Conservation (phyloP, 371 early-diverging fungal species). For the Syncephalastrum contaminatum region DNA sequence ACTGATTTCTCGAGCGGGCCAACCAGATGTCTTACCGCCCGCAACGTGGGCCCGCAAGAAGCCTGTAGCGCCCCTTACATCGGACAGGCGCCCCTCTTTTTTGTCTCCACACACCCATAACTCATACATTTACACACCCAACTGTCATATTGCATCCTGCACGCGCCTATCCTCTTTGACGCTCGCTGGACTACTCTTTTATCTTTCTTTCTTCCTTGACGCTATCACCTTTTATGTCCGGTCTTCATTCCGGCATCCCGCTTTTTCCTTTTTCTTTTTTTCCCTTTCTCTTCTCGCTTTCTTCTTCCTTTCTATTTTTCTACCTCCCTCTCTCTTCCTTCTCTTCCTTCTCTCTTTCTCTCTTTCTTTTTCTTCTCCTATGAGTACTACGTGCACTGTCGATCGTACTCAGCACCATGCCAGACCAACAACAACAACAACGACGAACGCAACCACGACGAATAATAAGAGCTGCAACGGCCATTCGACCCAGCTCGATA, state of each 20-base stretch:
- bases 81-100: constrained; percentile 2
- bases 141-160: not conserved
- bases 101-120: not conserved
- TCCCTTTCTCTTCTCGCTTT: constrained; percentile 6
- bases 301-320: constrained; percentile 8
- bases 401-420: not conserved
- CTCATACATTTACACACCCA: too few species aligned
- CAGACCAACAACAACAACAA: not conserved
- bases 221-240: too few species aligned
- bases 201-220: not conserved
- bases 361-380: constrained; percentile 5
- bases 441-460: not conserved
- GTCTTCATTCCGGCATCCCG: too few species aligned
- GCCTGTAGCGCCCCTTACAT: constrained; percentile 3
- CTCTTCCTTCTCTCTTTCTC: constrained; percentile 11
- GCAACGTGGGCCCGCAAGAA: too few species aligned
- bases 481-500: constrained; percentile 17
- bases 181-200: not conserved
- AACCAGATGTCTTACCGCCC: too few species aligned
- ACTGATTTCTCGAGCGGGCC: too few species aligned
- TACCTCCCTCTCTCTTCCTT: constrained; percentile 10
- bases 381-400: not conserved
- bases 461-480: not conserved
- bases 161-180: not conserved
- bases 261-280: constrained; percentile 4